Evolutionary conservation across 306 rosid genomes (phyloP).

Genomic region (Heteromeles arbutifolia): DNA sequence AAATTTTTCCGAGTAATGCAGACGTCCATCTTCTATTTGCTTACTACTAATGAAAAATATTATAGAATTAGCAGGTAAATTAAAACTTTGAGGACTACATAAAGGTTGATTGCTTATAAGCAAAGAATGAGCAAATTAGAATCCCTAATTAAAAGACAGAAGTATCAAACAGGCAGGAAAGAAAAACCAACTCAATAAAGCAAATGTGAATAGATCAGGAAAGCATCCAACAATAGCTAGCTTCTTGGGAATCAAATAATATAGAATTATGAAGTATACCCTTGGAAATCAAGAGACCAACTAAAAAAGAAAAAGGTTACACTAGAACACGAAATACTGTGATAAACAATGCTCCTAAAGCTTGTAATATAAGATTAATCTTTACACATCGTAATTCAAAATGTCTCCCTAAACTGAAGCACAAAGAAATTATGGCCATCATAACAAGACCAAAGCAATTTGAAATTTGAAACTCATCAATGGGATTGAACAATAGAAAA

Average conservation of each 20-base stretch:
- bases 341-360: background rate
- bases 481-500: conserved; percentile 24
- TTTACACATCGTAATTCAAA: background rate
- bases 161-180: background rate
- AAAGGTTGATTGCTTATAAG: background rate
- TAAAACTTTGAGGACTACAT: background rate
- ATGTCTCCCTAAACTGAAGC: conserved; percentile 4
- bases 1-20: background rate
- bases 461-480: conserved; percentile 4
- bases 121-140: background rate
- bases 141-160: background rate
- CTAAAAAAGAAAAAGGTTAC: background rate
- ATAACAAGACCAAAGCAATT: conserved; percentile 12
- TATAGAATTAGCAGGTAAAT: background rate
- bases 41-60: background rate
- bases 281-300: background rate
- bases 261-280: background rate
- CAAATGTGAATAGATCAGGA: background rate
- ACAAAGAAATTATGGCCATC: conserved; percentile 1
- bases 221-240: background rate
- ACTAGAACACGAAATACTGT: background rate
- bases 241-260: background rate
- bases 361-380: background rate
- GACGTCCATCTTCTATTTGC: background rate
- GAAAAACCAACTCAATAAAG: background rate